Conservation (phyloP, 148 eudicot species). For the Polygonum aviculare region DNA sequence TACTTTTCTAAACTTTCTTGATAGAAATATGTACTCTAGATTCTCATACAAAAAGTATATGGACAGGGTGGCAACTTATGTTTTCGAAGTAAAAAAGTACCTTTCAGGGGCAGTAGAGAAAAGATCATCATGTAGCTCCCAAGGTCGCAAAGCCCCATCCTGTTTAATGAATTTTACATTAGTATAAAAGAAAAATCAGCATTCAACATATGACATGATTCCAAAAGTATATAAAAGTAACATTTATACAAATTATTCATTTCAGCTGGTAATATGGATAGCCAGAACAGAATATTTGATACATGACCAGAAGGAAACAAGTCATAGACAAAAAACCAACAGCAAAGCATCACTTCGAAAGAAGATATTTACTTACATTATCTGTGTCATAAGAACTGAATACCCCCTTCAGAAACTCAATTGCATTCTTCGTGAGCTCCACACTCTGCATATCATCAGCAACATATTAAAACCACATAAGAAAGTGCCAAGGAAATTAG, state of each 20-base stretch:
- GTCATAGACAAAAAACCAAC: background rate
- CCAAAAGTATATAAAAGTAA: background rate
- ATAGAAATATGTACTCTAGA: background rate
- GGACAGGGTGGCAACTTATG: background rate
- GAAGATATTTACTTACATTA: conserved; percentile 21
- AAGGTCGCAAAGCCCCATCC: conserved; percentile 64
- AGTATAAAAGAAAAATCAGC: conserved; percentile 1
- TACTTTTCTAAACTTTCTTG: background rate
- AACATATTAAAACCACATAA: conserved; percentile 10
- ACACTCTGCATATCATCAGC: conserved; percentile 23
- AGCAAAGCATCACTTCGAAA: background rate
- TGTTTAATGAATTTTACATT: conserved; percentile 14
- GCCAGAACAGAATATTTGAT: background rate
- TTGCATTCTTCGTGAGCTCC: conserved; percentile 33
- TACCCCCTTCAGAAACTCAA: conserved; percentile 29
- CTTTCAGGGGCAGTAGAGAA: conserved; percentile 96
- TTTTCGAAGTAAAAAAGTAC: conserved; percentile 22
- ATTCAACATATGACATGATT: background rate
- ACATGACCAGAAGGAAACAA: background rate
- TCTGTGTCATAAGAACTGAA: conserved; percentile 33
- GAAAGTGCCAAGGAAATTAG: background rate
- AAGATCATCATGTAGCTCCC: conserved; percentile 74
- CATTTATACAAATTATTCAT: background rate
- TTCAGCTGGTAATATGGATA: background rate
- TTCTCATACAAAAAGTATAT: background rate